phyloP scores from a whole-genome alignment of 352 stramenopile species.

The Phytophthora citrophthora region DNA sequence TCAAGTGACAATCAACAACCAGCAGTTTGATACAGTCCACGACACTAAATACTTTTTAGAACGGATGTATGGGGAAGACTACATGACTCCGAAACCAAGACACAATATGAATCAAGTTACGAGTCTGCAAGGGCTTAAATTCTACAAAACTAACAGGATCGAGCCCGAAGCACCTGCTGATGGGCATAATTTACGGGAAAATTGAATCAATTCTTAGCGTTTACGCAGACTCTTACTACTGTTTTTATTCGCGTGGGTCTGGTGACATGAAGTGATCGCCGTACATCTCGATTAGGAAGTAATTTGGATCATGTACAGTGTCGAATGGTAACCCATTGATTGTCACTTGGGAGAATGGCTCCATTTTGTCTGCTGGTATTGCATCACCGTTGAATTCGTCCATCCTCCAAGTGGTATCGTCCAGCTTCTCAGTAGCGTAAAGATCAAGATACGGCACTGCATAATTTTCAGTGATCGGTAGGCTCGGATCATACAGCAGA shows the following conservation, averaged over 20 bases:
- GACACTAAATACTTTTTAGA: constrained; percentile 39
- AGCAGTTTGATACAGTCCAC: constrained; percentile 37
- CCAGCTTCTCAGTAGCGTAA: constrained; percentile 31
- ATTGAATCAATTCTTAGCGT: not conserved
- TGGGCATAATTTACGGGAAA: no score
- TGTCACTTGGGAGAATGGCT: constrained; percentile 33
- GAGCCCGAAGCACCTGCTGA: not conserved
- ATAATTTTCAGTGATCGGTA: constrained; percentile 17
- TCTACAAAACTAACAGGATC: not conserved
- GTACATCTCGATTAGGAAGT: constrained; percentile 47
- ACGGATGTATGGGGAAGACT: constrained; percentile 39
- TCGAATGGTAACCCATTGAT: constrained; percentile 46
- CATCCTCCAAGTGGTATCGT: constrained; percentile 25
- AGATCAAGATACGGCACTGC: constrained; percentile 47
- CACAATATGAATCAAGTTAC: not conserved
- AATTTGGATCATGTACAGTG: constrained; percentile 40
- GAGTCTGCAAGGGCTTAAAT: not conserved
- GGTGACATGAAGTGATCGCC: constrained; percentile 41
- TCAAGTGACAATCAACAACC: constrained; percentile 29
- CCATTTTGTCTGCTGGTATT: constrained; percentile 25
- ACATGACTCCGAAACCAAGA: constrained; percentile 35
- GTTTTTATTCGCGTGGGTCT: constrained; percentile 14
- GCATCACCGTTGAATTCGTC: constrained; percentile 16
- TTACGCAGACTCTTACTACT: not conserved
- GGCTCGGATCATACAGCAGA: constrained; percentile 37